Evolutionary conservation across 306 rosid species (phyloP).

Genomic region (Albizia julibrissin): DNA sequence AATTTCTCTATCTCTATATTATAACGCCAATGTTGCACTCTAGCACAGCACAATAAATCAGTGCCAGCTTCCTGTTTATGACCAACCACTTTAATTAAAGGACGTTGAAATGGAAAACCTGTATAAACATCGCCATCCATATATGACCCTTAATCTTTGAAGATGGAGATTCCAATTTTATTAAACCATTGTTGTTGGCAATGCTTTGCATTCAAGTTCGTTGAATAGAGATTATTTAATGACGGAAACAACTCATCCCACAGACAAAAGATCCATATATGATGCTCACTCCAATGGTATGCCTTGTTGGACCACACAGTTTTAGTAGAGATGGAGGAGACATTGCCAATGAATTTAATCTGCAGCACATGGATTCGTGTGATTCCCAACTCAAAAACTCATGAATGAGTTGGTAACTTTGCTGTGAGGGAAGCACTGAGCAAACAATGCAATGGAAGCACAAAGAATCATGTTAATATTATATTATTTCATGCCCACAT

Average conservation of each 20-base stretch:
- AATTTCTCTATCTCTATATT: too few relatives aligned
- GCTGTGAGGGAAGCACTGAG: neutral
- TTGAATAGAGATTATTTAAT: neutral
- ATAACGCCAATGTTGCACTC: too few relatives aligned
- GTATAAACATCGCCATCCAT: neutral
- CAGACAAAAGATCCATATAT: slow-evolving; percentile 8
- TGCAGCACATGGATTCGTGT: neutral
- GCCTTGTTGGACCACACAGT: neutral
- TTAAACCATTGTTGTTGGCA: neutral
- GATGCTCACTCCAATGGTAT: neutral
- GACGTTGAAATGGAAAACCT: neutral
- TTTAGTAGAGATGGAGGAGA: slow-evolving; percentile 1
- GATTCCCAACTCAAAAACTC: neutral
- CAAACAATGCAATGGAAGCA: neutral
- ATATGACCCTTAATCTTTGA: neutral
- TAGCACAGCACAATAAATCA: too few relatives aligned
- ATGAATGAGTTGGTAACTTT: neutral
- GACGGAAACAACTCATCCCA: neutral
- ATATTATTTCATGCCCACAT: slow-evolving; percentile 23
- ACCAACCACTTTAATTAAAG: neutral
- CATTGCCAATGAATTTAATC: neutral
- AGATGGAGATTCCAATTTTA: neutral
- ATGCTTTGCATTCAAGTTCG: neutral
- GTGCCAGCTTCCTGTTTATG: neutral
- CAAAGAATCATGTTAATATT: slow-evolving; percentile 21